phyloP scores from a whole-genome alignment of 1,139 yeast genomes.

The Saccharomyces hybrid region DNA sequence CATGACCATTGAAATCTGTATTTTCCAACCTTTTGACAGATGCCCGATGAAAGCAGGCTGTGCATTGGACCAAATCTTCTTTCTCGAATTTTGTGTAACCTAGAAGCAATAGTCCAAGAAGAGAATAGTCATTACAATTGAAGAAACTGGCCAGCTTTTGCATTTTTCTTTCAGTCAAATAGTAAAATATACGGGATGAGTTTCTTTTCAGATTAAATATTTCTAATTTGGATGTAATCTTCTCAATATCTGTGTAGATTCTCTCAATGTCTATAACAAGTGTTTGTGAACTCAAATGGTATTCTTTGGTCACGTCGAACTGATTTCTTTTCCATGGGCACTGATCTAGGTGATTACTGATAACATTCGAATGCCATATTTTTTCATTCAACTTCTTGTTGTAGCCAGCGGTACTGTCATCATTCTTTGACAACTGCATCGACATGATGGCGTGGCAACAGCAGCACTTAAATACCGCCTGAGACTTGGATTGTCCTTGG shows the following conservation, averaged over 20 bases:
- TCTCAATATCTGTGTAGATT: slow-evolving; percentile 1
- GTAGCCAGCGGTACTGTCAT: neutral
- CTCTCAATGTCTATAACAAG: slow-evolving; percentile 12
- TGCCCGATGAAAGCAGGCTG: slow-evolving; percentile 13
- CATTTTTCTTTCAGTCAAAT: neutral
- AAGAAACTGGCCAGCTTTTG: slow-evolving; percentile 3
- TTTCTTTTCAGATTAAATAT: neutral
- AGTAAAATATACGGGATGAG: neutral
- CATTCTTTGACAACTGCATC: slow-evolving; percentile 7
- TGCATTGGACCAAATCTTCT: slow-evolving; percentile 9
- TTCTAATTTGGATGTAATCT: neutral
- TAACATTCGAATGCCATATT: slow-evolving; percentile 8
- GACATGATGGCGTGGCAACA: slow-evolving; percentile 11
- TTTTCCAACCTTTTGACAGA: slow-evolving; percentile 6
- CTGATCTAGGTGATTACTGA: slow-evolving; percentile 5
- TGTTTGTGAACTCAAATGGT: slow-evolving; percentile 11
- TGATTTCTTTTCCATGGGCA: slow-evolving; percentile 14
- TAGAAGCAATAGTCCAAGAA: slow-evolving; percentile 5
- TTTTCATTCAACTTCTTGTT: slow-evolving; percentile 4
- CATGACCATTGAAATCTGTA: slow-evolving; percentile 11
- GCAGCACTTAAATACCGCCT: slow-evolving; percentile 9
- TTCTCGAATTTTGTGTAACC: slow-evolving; percentile 7
- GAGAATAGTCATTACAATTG: slow-evolving; percentile 3
- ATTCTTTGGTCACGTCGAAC: slow-evolving; percentile 11
- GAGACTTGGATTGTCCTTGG: slow-evolving; percentile 1